Evolutionary conservation across 2,329 filamentous ascomycete species (phyloP).

Genomic region (Ascochyta clinopodiicola): DNA sequence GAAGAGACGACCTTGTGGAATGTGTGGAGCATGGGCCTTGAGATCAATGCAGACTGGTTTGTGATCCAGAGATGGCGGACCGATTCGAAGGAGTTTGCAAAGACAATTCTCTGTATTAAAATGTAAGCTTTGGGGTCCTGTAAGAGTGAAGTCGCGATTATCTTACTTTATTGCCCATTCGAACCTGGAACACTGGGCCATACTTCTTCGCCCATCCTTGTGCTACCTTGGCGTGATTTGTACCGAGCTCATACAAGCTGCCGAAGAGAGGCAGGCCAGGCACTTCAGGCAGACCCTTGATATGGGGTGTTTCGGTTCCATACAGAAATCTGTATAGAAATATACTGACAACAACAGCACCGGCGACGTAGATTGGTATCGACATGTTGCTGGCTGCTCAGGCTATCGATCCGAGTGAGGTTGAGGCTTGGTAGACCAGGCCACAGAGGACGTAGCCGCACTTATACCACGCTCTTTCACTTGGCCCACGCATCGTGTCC

Average conservation of each 20-base stretch:
- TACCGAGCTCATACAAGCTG: constrained; percentile 55
- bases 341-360: constrained; percentile 50
- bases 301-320: constrained; percentile 56
- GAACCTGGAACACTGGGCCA: constrained; percentile 58
- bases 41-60: constrained; percentile 79
- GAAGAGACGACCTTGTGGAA: constrained; percentile 81
- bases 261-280: constrained; percentile 57
- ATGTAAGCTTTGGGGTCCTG: constrained; percentile 7
- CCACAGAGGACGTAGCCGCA: constrained; percentile 3
- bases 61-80: constrained; percentile 79
- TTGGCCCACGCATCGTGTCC: constrained; percentile 6
- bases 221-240: constrained; percentile 55
- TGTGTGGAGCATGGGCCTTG: constrained; percentile 78
- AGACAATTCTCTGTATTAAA: constrained; percentile 67
- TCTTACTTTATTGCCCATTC: constrained; percentile 69
- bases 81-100: constrained; percentile 78
- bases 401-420: not conserved
- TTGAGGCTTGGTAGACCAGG: constrained; percentile 1
- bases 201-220: constrained; percentile 56
- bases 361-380: constrained; percentile 51
- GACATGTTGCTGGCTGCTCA: constrained; percentile 37
- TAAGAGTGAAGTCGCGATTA: not conserved
- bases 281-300: constrained; percentile 57
- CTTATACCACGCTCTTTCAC: constrained; percentile 13
- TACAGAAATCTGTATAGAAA: constrained; percentile 52